These are phyloP conservation scores for Tephrocybe sp. DNA, from an alignment of 768 basidiomycete genomes.

Conservation along the genomic window DNA sequence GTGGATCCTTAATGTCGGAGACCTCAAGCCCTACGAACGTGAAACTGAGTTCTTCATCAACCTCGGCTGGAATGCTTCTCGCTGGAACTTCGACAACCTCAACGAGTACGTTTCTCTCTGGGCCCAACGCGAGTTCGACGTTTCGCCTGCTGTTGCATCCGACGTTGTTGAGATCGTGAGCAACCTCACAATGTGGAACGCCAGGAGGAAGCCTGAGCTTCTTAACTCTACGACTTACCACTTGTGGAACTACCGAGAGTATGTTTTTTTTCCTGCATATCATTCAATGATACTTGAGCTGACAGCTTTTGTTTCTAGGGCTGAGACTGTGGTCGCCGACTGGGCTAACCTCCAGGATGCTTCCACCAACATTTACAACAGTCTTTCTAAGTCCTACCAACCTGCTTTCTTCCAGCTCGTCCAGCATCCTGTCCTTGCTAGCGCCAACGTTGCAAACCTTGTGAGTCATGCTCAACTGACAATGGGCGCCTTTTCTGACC, in stretches of 20 bases:
- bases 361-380: conserved; percentile 54
- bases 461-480: conserved; percentile 14
- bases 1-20: conserved; percentile 77
- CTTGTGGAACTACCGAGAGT: conserved; percentile 69
- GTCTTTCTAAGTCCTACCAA: conserved; percentile 41
- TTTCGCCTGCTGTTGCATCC: conserved; percentile 34
- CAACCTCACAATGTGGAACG: conserved; percentile 55
- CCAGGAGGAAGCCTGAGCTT: conserved; percentile 65
- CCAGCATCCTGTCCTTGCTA: conserved; percentile 60
- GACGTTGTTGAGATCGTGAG: conserved; percentile 50
- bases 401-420: conserved; percentile 73
- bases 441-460: conserved; percentile 54
- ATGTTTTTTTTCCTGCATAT: conserved; percentile 20
- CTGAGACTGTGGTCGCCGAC: conserved; percentile 49
- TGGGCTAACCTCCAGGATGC: conserved; percentile 48
- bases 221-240: conserved; percentile 61
- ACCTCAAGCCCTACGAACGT: conserved; percentile 72
- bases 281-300: not conserved
- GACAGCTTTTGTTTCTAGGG: conserved; percentile 32
- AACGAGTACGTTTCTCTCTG: conserved; percentile 50
- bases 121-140: conserved; percentile 65
- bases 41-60: conserved; percentile 68
- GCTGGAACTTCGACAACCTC: conserved; percentile 54
- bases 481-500: not conserved
- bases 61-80: conserved; percentile 56